Evolutionary conservation across 169 alveolate genomes (phyloP), one percentile per base, ranked within the genome.

Genomic region (Toxoplasma gondii): DNA sequence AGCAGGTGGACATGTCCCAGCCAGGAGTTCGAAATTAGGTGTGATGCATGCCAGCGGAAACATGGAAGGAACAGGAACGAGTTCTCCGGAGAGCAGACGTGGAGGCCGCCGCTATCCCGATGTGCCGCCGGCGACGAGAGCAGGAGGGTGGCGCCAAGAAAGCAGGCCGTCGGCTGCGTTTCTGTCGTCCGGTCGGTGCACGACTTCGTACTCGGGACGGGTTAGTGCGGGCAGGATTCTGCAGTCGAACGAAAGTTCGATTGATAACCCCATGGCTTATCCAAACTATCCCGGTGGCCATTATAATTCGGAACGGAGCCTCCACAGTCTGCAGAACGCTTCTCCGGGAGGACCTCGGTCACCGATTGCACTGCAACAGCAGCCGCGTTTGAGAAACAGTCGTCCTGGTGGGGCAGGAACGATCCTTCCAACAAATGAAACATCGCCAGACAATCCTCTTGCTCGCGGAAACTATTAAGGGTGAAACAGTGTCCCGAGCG

Each of bases 191-290:
- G 43, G 45, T 19, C 27, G 87, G 24, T 12, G 53, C 31, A 34
- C 29, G 41, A 0, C 87, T 16, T 12, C 87, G 22, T 31, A 12
- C 31, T 10, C 45, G 4, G 87, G 2, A 27, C 53, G 7, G 44
- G 43, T 41, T 19, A 67, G 83, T 10, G 67, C 58, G 16, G 95
- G 92, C 9, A 84, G 70, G 41, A 0, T 83, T 58, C 36, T 38
- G 22, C 29, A 41, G 34, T 27, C 95, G n/a, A 92, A 92, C 44
- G 92, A 54, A 12, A 58, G 88, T 58, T 69, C 91, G n/a, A 24
- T 22, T 39, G 92, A 92, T 53, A 92, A 92, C 58, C 87, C 95
- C 27, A 43, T 92, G 29, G 95, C 95, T n/a, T 92, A 83, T 38
- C 95, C 95, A 9, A 78, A 24, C 49, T 91, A 80, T 64, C 94